Percentiles rank a stretch among this genome's conserved stretches.
These are phyloP conservation scores for Salvia hispanica DNA, from an alignment of 257 asterid genomes.

Conservation along the genomic window DNA sequence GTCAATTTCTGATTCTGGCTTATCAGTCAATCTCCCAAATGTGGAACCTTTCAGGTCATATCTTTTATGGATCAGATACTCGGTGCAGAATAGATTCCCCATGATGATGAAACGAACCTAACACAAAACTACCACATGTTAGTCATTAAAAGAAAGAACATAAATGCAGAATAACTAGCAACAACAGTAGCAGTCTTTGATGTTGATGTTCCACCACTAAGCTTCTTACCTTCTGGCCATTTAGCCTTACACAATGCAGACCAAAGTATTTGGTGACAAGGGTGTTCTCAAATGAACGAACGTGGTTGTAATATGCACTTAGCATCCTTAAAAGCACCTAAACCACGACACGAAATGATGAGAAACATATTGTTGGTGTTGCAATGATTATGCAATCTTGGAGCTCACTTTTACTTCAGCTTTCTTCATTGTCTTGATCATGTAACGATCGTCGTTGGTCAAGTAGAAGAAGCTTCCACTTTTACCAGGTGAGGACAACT, in stretches of 20 bases:
- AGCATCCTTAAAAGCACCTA: constrained; percentile 74
- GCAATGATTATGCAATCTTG: neutral
- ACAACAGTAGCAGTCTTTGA: too few species aligned
- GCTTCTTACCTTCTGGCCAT: constrained; percentile 70
- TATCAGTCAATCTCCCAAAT: constrained; percentile 82
- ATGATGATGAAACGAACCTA: constrained; percentile 89
- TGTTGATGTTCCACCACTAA: neutral
- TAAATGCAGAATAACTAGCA: too few species aligned
- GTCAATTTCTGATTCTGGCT: constrained; percentile 85
- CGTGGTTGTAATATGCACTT: constrained; percentile 63
- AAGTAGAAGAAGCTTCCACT: constrained; percentile 96
- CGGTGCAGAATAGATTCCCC: constrained; percentile 84
- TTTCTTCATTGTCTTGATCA: constrained; percentile 97
- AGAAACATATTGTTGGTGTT: neutral
- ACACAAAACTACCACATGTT: constrained; percentile 14
- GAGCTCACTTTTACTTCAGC: constrained; percentile 85
- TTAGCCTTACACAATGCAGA: constrained; percentile 64
- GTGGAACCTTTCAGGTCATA: constrained; percentile 95
- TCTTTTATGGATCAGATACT: constrained; percentile 69
- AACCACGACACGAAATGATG: constrained; percentile 8
- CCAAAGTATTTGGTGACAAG: constrained; percentile 66
- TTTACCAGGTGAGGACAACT: constrained; percentile 91
- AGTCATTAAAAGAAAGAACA: neutral
- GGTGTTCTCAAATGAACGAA: constrained; percentile 60
- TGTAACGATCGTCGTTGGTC: constrained; percentile 93